These are phyloP conservation scores for Elsinoe ampelina DNA, from an alignment of 2,329 filamentous ascomycete genomes.

Conservation along the genomic window DNA sequence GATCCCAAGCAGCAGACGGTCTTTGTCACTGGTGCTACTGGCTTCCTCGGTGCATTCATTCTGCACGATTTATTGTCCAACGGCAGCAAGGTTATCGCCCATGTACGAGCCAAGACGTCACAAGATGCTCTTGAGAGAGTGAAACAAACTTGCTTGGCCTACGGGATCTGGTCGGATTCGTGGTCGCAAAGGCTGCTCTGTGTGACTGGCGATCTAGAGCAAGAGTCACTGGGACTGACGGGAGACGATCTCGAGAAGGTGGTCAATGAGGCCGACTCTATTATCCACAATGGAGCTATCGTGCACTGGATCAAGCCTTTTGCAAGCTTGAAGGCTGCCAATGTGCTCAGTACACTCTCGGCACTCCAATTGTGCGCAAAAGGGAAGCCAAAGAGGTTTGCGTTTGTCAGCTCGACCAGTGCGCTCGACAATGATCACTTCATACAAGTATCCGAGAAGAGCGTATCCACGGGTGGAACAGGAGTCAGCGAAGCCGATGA, in stretches of 20 bases:
- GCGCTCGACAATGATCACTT: conserved; percentile 77
- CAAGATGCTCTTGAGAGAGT: conserved; percentile 56
- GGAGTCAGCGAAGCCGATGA: conserved; percentile 69
- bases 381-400: conserved; percentile 69
- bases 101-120: conserved; percentile 61
- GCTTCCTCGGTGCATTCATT: conserved; percentile 78
- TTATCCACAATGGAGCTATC: conserved; percentile 70
- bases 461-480: conserved; percentile 50
- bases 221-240: conserved; percentile 64
- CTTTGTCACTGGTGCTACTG: conserved; percentile 81
- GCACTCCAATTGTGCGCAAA: conserved; percentile 64
- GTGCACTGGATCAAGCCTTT: conserved; percentile 78
- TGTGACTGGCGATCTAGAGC: conserved; percentile 64
- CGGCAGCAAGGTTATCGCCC: conserved; percentile 56
- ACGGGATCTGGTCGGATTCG: conserved; percentile 65
- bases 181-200: conserved; percentile 59
- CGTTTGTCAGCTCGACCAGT: conserved; percentile 75
- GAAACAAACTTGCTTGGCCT: conserved; percentile 58
- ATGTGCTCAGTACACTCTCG: conserved; percentile 75
- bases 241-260: conserved; percentile 56
- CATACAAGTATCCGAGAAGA: conserved; percentile 59
- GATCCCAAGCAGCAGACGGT: conserved; percentile 45
- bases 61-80: conserved; percentile 58
- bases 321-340: conserved; percentile 58
- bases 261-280: conserved; percentile 55